These are phyloP conservation scores for Chaetomiaceae sp. DNA, from an alignment of 2,329 filamentous ascomycete genomes.

Conservation along the genomic window DNA sequence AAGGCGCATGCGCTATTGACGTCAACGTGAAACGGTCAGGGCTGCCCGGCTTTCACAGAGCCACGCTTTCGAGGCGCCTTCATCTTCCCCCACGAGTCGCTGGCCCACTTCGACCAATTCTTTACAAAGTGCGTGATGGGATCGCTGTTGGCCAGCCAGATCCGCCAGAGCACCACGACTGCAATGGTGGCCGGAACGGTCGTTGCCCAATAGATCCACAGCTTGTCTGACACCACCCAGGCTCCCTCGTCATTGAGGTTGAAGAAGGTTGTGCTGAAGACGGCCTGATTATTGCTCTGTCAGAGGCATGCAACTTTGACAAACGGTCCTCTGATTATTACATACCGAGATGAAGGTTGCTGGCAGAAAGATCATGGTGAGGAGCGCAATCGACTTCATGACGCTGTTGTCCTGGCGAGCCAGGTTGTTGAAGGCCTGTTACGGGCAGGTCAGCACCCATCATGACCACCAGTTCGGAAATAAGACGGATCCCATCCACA, in stretches of 20 bases:
- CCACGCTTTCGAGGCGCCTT: neutral
- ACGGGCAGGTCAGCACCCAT: neutral
- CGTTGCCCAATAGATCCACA: constrained; percentile 21
- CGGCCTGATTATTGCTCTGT: constrained; percentile 11
- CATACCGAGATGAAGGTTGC: constrained; percentile 22
- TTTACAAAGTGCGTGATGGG: constrained; percentile 3
- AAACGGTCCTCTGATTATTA: neutral
- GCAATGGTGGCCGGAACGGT: constrained; percentile 17
- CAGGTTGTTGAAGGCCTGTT: constrained; percentile 22
- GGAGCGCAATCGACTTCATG: constrained; percentile 21
- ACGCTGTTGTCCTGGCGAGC: constrained; percentile 22
- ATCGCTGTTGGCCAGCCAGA: constrained; percentile 17
- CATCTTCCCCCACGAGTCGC: neutral
- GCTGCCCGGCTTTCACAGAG: neutral
- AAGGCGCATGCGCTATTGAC: no score
- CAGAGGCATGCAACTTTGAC: neutral
- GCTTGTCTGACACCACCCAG: constrained; percentile 17
- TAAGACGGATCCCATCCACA: neutral
- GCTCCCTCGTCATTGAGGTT: constrained; percentile 11
- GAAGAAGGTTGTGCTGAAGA: constrained; percentile 25
- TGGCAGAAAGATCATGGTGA: constrained; percentile 23
- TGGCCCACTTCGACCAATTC: neutral
- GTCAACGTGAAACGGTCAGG: neutral
- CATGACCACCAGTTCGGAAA: neutral
- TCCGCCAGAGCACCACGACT: constrained; percentile 15